A percentile compares a stretch with the other conserved stretches of the same genome.
Evolutionary conservation across 2,329 filamentous ascomycete species (phyloP).

Genomic region (Cyclaneusma minus): DNA sequence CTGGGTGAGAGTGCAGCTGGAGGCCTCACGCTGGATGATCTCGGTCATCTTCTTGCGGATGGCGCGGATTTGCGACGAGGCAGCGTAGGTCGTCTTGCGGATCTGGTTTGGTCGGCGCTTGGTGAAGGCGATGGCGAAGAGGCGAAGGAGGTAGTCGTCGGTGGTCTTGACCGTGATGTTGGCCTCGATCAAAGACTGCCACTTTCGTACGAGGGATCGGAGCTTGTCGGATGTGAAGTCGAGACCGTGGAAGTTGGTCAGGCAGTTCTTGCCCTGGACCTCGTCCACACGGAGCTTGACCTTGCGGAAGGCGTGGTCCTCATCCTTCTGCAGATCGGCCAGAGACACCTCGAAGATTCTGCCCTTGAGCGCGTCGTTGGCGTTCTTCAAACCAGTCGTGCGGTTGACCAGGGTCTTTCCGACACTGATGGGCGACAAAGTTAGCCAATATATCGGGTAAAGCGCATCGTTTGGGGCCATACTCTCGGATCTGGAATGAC

Average conservation of each 20-base stretch:
- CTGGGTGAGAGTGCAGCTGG: slow-evolving; percentile 87
- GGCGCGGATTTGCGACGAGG: slow-evolving; percentile 88
- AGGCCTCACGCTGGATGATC: slow-evolving; percentile 94
- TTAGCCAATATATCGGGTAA: slow-evolving; percentile 5
- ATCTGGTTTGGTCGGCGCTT: slow-evolving; percentile 99
- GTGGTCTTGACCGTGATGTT: slow-evolving; percentile 99
- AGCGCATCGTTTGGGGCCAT: slow-evolving; percentile 24
- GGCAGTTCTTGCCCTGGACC: slow-evolving; percentile 99
- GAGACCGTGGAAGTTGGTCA: slow-evolving; percentile 99
- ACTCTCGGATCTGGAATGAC: slow-evolving; percentile 94
- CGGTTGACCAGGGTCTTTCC: slow-evolving; percentile 99
- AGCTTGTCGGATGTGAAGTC: slow-evolving; percentile 99
- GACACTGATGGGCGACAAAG: slow-evolving; percentile 47
- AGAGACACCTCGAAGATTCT: slow-evolving; percentile 98
- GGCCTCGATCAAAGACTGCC: slow-evolving; percentile 98
- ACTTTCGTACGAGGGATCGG: slow-evolving; percentile 97
- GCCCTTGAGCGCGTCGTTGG: slow-evolving; percentile 97
- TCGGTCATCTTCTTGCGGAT: slow-evolving; percentile 99
- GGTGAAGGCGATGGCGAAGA: slow-evolving; percentile 99
- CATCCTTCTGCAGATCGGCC: slow-evolving; percentile 98
- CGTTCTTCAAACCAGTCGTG: slow-evolving; percentile 99
- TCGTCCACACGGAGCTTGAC: slow-evolving; percentile 97
- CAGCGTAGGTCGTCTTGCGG: slow-evolving; percentile 99
- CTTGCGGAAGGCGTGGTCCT: slow-evolving; percentile 99
- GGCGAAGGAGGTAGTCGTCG: slow-evolving; percentile 97